phyloP scores from a whole-genome alignment of 2,329 filamentous ascomycete genomes.

The Fusarium subglutinans region DNA sequence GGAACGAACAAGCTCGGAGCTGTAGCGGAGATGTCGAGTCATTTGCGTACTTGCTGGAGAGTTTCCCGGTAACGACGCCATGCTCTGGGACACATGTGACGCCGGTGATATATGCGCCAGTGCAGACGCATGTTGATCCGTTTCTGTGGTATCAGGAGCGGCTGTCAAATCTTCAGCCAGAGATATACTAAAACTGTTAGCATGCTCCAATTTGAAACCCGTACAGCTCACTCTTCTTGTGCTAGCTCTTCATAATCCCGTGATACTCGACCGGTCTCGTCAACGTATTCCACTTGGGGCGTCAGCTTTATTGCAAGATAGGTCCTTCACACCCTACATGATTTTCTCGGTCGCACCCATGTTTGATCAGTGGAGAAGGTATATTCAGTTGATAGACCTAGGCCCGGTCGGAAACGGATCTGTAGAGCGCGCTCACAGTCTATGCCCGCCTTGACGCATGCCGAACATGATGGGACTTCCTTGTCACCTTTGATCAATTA shows the following conservation, averaged over 20 bases:
- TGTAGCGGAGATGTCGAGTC: not conserved
- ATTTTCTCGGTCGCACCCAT: not conserved
- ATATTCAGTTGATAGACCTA: not conserved
- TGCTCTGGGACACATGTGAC: not conserved
- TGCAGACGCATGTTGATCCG: not conserved
- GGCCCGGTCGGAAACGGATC: not conserved
- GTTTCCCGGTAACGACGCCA: not conserved
- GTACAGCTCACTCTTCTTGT: not conserved
- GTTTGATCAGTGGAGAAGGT: not conserved
- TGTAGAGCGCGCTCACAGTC: not conserved
- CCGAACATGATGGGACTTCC: not conserved
- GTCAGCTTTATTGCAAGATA: not conserved
- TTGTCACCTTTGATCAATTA: not conserved
- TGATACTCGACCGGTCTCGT: not conserved
- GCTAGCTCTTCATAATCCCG: not conserved
- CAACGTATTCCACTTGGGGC: not conserved
- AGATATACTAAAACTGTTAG: not conserved
- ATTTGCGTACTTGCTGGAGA: not conserved
- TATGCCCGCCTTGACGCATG: not conserved
- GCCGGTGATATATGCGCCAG: not conserved
- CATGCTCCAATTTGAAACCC: not conserved
- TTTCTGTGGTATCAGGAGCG: not conserved
- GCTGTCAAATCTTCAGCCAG: accelerated
- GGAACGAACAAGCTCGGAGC: not conserved
- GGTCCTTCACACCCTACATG: not conserved